Percentiles rank a stretch among this genome's conserved stretches.
Evolutionary conservation across 306 rosid species (phyloP).

Genomic region (Adenanthera pavonina): DNA sequence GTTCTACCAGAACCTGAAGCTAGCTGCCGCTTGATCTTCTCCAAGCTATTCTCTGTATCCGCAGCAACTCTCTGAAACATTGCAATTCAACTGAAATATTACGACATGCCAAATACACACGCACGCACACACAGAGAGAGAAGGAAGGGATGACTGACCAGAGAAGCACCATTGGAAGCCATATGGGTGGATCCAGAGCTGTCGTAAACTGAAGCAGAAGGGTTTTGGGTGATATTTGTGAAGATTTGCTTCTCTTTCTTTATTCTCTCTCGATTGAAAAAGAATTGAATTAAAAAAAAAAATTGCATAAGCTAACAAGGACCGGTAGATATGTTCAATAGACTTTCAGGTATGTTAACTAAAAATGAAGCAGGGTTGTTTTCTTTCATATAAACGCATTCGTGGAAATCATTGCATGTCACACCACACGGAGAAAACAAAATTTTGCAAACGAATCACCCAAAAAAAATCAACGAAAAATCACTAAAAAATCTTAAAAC

Average conservation of each 20-base stretch:
- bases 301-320: not conserved
- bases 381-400: no score
- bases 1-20: slow-evolving; percentile 74
- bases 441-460: no score
- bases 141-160: not conserved
- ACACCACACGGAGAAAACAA: no score
- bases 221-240: not conserved
- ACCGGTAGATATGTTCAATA: slow-evolving; percentile 3
- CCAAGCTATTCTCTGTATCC: slow-evolving; percentile 70
- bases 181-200: not conserved
- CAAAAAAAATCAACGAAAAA: no score
- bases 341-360: slow-evolving; percentile 8
- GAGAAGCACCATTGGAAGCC: slow-evolving; percentile 21
- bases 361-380: not conserved
- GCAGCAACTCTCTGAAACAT: slow-evolving; percentile 48
- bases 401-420: no score
- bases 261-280: not conserved
- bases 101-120: not conserved
- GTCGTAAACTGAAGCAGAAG: not conserved
- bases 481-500: no score
- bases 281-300: not conserved
- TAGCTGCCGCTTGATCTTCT: slow-evolving; percentile 78
- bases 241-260: not conserved
- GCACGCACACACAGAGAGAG: not conserved
- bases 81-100: not conserved